Conservation (phyloP, 2,329 filamentous ascomycete genomes). For the Xylaria sp. region DNA sequence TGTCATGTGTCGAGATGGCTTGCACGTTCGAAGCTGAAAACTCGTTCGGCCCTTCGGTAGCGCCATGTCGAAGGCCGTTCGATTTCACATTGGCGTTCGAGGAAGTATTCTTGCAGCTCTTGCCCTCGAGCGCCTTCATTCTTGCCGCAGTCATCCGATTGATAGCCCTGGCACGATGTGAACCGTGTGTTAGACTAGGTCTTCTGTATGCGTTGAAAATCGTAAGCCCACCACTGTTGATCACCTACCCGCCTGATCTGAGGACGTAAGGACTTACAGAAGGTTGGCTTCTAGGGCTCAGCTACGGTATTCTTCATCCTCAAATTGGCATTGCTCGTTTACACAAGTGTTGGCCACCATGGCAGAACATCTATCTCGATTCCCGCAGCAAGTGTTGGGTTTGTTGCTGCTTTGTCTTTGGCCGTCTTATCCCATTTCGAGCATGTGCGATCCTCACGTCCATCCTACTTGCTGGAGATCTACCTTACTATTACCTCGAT, state of each 20-base stretch:
- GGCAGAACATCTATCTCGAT: not conserved
- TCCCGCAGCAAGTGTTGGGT: not conserved
- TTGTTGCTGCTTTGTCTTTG: not conserved
- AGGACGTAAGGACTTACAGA: not conserved
- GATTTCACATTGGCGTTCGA: conserved; percentile 1
- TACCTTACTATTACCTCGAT: not conserved
- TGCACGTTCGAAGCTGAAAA: not conserved
- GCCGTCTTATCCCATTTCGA: not conserved
- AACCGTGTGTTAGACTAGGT: not conserved
- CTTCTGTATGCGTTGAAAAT: not conserved
- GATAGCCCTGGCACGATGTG: not conserved
- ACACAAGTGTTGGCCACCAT: not conserved
- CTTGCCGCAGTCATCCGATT: not conserved
- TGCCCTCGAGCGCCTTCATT: not conserved
- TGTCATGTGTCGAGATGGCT: not conserved
- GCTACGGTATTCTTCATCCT: not conserved
- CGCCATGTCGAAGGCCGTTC: conserved; percentile 3
- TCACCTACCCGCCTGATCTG: not conserved
- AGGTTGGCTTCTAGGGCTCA: not conserved
- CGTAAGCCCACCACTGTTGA: not conserved
- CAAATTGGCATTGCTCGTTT: not conserved
- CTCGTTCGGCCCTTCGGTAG: not conserved
- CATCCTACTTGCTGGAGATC: not conserved
- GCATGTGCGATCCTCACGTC: not conserved
- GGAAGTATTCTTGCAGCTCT: not conserved